Base-by-base conservation (phyloP, 192 early-diverging fungal species). In the Backusella psychrophila region DNA sequence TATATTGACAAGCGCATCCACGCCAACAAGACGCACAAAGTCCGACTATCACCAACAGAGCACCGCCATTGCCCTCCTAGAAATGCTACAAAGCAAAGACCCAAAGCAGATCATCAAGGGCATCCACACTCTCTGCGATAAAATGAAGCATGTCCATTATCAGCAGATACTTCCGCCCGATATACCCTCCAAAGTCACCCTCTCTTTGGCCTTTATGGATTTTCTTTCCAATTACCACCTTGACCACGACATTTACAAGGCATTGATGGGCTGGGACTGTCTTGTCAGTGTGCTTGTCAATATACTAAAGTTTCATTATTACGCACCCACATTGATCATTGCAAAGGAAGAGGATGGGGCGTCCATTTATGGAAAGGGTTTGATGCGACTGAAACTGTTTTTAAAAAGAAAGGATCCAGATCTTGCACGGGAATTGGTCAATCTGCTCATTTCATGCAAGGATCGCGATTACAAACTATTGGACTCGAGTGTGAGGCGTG, bases 231-330 rank as follows among this genome's bases (percentile, higher is more conserved):
- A 38, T 1, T 12, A 14, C 6, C 3, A 39, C 14, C 46, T 69
- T 2, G 67, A 74, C n/a, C 23, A 26, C 0, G 23, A 42, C 7
- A 11, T 77, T 31, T 65, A 71, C 31, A 15, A 69, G 31, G 65
- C 53, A 6, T 53, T 81, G 46, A 78, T 75, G 76, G 44, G 59
- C 29, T 81, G 80, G 80, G 76, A 81, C 14, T 41, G 76, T 42
- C 73, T 81, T 15, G 68, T 67, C 1, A 36, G 59, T 59, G 66
- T 81, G 7, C 56, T 75, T 75, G 73, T 59, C 17, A 41, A 72
- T 23, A n/a, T 78, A 21, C 39, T 77, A 5, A 67, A 76, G 0
- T 26, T 81, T 0, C 33, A 74, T n/a, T 72, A 77, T n/a, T 81
- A 74, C 56, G 33, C 38, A 34, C 75, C 73, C 0, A 66, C 76